Evolutionary conservation across 2,329 filamentous ascomycete genomes (phyloP), one percentile per base, ranked within the genome.

Genomic region (Alternaria brassicicola): DNA sequence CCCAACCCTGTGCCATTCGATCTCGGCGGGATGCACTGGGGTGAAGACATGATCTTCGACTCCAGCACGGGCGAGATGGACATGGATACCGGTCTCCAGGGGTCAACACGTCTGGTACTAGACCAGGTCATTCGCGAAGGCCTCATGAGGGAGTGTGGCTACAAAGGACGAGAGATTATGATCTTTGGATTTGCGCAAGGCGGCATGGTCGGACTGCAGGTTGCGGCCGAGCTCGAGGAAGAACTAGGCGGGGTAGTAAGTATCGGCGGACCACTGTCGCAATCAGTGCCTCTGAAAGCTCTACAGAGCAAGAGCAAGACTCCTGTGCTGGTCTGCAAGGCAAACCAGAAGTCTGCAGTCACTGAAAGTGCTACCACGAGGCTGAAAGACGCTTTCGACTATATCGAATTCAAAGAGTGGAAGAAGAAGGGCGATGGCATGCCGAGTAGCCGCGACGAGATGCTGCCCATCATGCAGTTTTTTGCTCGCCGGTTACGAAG

Each of bases 391-490:
- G 84, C 86, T 53, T 95, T 94, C 76, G 79, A 83, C 39, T 73
- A 73, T 42, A 61, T 75, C 3, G 76, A 79, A 62, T 53, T 78
- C 43, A 73, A 71, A 51, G 76, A 78, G 50, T 79, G 77, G 77
- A 75, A 68, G 70, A 86, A 88, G 71, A 77, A 76, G 3, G 90
- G 89, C 6, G 92, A 96, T 76, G 85, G 84, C 1, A 97, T 97
- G 93, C 92, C 93, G n/a, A 81, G 83, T 43, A 89, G 84, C 73
- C 83, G 89, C 52, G 92, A 96, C 10, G 93, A 98, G 82, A 93
- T 96, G 84, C 73, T 93, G 69, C 93, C 93, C 0, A 85, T 97
- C 59, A 97, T 97, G 92, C 86, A 89, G 71, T 97, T 88, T 74
- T 85, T 93, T 68, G 88, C 89, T 0, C 84, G 89, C 49, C 84